Conservation (phyloP, 2,329 filamentous ascomycete genomes). For the Pseudocercospora pini-densiflorae region DNA sequence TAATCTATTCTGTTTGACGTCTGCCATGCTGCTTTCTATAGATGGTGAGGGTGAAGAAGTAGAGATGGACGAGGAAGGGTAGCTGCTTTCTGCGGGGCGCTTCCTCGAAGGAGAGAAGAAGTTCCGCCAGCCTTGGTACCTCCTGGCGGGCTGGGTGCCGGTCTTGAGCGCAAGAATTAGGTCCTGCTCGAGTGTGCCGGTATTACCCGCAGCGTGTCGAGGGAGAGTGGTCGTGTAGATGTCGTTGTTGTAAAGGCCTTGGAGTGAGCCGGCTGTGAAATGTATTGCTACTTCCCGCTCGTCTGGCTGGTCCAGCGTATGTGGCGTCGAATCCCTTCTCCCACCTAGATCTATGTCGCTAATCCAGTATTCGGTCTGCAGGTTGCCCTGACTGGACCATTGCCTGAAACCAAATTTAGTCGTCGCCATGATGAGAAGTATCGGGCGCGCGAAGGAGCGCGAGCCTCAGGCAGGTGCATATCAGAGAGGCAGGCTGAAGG, state of each 20-base stretch:
- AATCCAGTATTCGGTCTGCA: constrained; percentile 26
- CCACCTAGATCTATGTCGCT: constrained; percentile 17
- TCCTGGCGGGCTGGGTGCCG: constrained; percentile 11
- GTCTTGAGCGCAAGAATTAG: constrained; percentile 17
- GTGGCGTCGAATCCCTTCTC: constrained; percentile 11
- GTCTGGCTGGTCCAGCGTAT: constrained; percentile 8
- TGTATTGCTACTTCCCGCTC: constrained; percentile 13
- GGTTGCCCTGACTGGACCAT: constrained; percentile 19
- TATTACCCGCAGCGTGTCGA: neutral
- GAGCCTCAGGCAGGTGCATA: constrained; percentile 7
- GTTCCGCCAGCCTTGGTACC: constrained; percentile 17
- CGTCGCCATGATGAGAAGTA: constrained; percentile 13
- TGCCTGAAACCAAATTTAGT: constrained; percentile 24
- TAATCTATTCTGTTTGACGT: constrained; percentile 22
- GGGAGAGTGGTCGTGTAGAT: constrained; percentile 10
- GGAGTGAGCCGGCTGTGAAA: constrained; percentile 24
- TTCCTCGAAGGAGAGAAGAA: constrained; percentile 17
- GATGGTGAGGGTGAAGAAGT: constrained; percentile 20
- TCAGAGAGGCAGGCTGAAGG: neutral
- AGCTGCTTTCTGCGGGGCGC: constrained; percentile 15
- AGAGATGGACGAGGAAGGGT: constrained; percentile 21
- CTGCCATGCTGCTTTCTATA: constrained; percentile 21
- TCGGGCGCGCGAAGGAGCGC: neutral
- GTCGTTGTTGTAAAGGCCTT: constrained; percentile 16
- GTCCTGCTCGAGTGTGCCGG: constrained; percentile 14